Evolutionary conservation across 1,284 basidiomycete species (phyloP).

Genomic region (Takashimella tepidaria): DNA sequence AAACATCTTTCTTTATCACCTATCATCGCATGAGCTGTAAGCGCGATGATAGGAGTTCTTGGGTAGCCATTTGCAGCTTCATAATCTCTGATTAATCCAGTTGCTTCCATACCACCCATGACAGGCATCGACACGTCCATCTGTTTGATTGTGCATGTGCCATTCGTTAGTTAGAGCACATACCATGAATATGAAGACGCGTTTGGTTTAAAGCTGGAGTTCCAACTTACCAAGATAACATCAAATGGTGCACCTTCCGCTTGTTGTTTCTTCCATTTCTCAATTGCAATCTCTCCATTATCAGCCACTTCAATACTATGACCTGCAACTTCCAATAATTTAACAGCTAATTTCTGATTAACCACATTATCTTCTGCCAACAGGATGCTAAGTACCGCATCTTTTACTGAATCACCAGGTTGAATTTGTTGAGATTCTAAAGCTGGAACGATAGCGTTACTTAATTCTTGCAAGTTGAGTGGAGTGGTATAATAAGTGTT

Average conservation of each 20-base stretch:
- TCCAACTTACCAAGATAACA: constrained; percentile 67
- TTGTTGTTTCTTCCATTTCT: constrained; percentile 43
- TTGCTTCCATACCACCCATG: constrained; percentile 57
- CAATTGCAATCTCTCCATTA: constrained; percentile 67
- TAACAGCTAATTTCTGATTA: constrained; percentile 88
- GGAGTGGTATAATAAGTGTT: constrained; percentile 66
- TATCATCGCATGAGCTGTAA: constrained; percentile 78
- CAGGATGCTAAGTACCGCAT: constrained; percentile 87
- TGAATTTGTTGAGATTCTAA: constrained; percentile 88
- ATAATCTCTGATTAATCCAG: constrained; percentile 55
- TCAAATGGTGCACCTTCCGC: constrained; percentile 61
- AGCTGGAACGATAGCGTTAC: constrained; percentile 86
- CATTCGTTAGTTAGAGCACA: constrained; percentile 13
- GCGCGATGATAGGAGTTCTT: constrained; percentile 86
- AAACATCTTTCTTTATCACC: constrained; percentile 90
- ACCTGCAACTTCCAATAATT: constrained; percentile 94
- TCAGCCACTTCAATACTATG: constrained; percentile 96
- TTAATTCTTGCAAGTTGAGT: constrained; percentile 79
- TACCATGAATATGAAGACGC: too few species aligned
- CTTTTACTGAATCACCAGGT: constrained; percentile 71
- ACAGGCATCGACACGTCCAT: constrained; percentile 99
- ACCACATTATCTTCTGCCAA: constrained; percentile 97
- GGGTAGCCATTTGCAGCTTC: constrained; percentile 69
- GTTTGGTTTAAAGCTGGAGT: background rate
- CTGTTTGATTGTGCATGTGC: too few species aligned